Base-by-base conservation (phyloP, 2,329 filamentous ascomycete species). In the Microdochium paspali region DNA sequence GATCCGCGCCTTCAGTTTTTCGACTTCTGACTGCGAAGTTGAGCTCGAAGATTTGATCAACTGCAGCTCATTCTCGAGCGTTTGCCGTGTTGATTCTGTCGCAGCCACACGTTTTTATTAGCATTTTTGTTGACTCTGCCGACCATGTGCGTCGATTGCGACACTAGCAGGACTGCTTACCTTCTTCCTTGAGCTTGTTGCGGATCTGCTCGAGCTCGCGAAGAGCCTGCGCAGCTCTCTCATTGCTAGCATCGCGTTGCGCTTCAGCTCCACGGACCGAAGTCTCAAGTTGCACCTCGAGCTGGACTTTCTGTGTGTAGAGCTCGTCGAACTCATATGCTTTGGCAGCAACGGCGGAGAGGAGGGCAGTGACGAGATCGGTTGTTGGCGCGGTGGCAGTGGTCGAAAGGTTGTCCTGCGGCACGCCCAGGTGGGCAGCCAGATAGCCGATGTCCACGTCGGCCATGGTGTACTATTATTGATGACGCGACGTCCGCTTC, bases 211-310 rank as follows among this genome's bases (percentile, higher is more conserved):
- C 85, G 1, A 90, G 79, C 54, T 96, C 90, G 54, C 87, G 86
- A 51, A 90, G 75, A 10, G 86, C 84, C 63, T 91, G 91, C 52
- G 94, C 89, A 42, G 89, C 79, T 1, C 85, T 87, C 5, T 79
- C 75, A 67, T 93, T 95, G 62, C 93, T 81, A 9, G 83, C 80
- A 61, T 91, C 88, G 54, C 84, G 83, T 66, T 90, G 87, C 23
- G 85, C 82, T 62, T 97, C 91, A 50, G 85, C 84, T 54, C 80
- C 86, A 57, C 90, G 84, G 44, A 95, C 84, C 18, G 85, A 85
- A 65, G 89, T 93, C 65, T 98, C 93, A 7, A 97, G 78, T 70
- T 97, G 90, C 42, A 98, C 93, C 58, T 95, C 89, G 43, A 87
- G 73, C 55, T 88, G 84, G 42, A 96, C 76, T 69, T 96, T 97